Base-by-base conservation (phyloP, 257 asterid genomes). In the Cruciata laevipes region DNA sequence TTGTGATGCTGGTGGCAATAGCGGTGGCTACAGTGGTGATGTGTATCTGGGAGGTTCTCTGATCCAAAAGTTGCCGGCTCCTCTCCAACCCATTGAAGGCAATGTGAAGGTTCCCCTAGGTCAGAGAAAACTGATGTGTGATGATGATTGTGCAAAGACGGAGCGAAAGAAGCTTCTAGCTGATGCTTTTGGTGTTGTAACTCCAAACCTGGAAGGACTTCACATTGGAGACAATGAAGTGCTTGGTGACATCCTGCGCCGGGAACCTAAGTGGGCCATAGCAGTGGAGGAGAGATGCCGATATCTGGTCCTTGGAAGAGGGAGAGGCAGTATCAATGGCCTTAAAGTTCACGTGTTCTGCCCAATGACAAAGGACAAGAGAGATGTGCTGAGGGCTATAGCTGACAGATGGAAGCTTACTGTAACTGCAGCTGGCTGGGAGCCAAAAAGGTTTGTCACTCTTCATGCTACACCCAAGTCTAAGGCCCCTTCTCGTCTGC, bases 371-470 rank as follows among this genome's bases (percentile, higher is more conserved):
- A 88, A 90, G 80, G 99, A 94, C 32, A 90, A 87, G 85, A 78
- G 95, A 76, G 99, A 94, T 72, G 92, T 87, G 4, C 82, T 94
- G 74, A 82, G 91, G 81, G 78, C 90, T 68, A 89, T 94, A 66
- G 97, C 96, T 11, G 96, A 89, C 25, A 85, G 99, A 75, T 94
- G 99, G 99, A 94, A 94, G 80, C 96, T 94, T 51, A 74, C 96
- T 3, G 83, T 90, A 37, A 82, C 77, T 76, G 85, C 91, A 40
- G 97, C 92, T 71, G 97, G 99, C 31, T 90, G 97, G 97, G 99
- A 94, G 84, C 99, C 99, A n/a, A 94, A 90, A 74, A 79, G 96
- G 66, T 94, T 94, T 40, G 69, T 94, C 21, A 82, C 83, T 32
- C 80, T 87, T 62, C 96, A 88, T 57, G 97, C 85, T 44, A 90